phyloP scores from a whole-genome alignment of 2,329 filamentous ascomycete genomes.

The Seiridium cupressi region DNA sequence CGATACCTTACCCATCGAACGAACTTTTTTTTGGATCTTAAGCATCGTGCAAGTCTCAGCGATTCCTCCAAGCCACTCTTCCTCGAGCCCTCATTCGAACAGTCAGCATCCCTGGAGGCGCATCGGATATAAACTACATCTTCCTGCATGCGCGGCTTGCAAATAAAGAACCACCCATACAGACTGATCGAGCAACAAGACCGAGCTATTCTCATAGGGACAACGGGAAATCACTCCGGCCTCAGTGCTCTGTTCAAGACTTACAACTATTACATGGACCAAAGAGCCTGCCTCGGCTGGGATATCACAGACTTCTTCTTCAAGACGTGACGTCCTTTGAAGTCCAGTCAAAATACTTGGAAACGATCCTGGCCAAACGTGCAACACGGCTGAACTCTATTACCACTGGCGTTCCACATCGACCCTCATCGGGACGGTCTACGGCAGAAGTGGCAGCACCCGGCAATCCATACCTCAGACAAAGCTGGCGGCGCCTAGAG shows the following conservation, averaged over 20 bases:
- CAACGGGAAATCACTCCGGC: conserved; percentile 9
- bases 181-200: conserved; percentile 6
- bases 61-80: neutral
- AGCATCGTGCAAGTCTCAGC: neutral
- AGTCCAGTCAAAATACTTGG: neutral
- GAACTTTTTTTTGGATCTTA: conserved; percentile 12
- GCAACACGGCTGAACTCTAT: neutral
- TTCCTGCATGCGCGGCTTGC: neutral
- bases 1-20: conserved; percentile 15
- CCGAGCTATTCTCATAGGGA: conserved; percentile 1
- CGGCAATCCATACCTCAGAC: neutral
- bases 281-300: conserved; percentile 15
- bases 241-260: neutral
- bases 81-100: neutral
- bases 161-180: conserved; percentile 16
- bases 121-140: conserved; percentile 2
- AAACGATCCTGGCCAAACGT: neutral
- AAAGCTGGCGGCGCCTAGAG: neutral
- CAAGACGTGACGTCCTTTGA: conserved; percentile 2
- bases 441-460: neutral
- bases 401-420: neutral
- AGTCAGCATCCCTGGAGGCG: neutral
- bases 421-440: neutral
- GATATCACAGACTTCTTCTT: conserved; percentile 13
- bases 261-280: conserved; percentile 18